These are phyloP conservation scores for Zostera marina DNA, from an alignment of 116 monocot genomes.

Conservation along the genomic window DNA sequence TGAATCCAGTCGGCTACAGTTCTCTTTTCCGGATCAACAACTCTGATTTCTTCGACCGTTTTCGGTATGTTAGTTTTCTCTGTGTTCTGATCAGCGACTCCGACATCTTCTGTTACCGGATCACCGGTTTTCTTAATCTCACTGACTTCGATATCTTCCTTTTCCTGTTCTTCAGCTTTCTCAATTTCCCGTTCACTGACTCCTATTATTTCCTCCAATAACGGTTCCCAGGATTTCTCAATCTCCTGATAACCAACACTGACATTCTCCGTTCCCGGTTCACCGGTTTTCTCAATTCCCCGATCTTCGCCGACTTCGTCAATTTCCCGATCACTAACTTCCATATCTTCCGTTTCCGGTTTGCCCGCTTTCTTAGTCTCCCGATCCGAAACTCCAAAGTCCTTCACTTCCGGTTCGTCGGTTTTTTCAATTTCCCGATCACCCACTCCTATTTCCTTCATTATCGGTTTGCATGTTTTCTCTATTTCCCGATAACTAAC, in stretches of 20 bases:
- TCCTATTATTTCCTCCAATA: no score
- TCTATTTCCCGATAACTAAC: background rate
- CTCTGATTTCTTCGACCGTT: background rate
- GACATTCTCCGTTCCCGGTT: no score
- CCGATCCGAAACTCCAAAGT: no score
- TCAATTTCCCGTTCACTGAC: background rate
- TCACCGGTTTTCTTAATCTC: no score
- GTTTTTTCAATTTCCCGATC: background rate
- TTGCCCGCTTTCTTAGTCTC: background rate
- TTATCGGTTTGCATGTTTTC: background rate
- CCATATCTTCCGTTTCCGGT: background rate
- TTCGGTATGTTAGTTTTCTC: background rate
- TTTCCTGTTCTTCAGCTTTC: background rate
- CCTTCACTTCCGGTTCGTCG: no score
- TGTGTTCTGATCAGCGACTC: background rate
- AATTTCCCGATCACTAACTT: background rate
- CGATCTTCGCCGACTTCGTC: no score
- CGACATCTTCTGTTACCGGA: no score
- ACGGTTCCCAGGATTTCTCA: background rate
- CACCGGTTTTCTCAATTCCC: no score
- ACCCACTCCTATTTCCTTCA: background rate
- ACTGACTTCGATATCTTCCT: background rate
- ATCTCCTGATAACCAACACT: background rate
- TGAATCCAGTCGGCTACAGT: constrained; percentile 52
- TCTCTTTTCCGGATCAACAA: constrained; percentile 30